Evolutionary conservation across 202 grass and related monocot species (phyloP), one percentile per base, ranked within the genome.

Genomic region (Panicum virgatum): DNA sequence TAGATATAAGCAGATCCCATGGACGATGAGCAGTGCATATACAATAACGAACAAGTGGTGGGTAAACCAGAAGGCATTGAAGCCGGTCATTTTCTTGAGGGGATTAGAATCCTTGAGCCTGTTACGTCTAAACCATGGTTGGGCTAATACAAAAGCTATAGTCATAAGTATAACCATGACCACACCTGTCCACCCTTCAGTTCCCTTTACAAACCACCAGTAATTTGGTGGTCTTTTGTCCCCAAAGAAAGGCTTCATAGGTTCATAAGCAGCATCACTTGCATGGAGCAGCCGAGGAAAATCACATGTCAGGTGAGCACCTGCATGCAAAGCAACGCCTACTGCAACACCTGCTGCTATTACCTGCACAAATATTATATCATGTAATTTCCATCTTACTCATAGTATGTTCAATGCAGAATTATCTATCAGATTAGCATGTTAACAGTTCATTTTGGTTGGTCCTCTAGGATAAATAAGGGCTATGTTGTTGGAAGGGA

Each of bases 41-140:
- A 96, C 93, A 72, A 90, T 90, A 71, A 87, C 77, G 65, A 96
- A 96, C 56, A 96, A 84, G 90, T 96, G 93, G 75, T 96, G 93
- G 1, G 90, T 92, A 84, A 92, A 96, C 93, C 93, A 96, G 56
- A 96, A 96, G 44, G 93, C 93, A 84, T 96, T 96, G 82, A 96
- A 96, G 14, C 93, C 93, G 37, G 93, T 96, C 75, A 84, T 42
- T 82, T 91, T 92, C 72, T 88, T 96, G 12, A 96, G 83, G 37
- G 93, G 93, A 52, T 92, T 96, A 54, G 85, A 79, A 39, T 84
- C 79, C 64, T 87, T 96, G 63, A 96, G 88, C 69, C 51, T 92
- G 83, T 88, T 92, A 66, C 93, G 89, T 6, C 93, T 88, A 61
- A 96, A 96, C 93, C 93, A 96, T 81, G 93, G 93, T 30, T 92